phyloP scores from a whole-genome alignment of 305 asterid species.

The Fraxinus platypoda region DNA sequence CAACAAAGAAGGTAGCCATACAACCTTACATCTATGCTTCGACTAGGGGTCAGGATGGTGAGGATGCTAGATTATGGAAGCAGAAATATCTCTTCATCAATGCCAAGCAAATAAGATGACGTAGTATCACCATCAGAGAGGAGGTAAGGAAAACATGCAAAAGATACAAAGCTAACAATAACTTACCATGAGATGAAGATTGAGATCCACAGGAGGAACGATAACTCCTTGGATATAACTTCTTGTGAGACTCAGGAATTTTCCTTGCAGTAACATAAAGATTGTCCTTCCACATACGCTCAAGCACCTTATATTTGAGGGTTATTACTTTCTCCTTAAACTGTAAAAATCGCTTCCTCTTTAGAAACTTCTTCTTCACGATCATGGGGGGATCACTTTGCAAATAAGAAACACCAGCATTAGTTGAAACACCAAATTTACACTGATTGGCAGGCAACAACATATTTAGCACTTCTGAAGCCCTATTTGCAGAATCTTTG shows the following conservation, averaged over 20 bases:
- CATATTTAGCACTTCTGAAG: constrained; percentile 56
- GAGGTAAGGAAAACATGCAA: background rate
- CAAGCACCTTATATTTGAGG: constrained; percentile 70
- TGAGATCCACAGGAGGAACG: constrained; percentile 60
- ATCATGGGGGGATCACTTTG: constrained; percentile 28
- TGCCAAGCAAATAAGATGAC: background rate
- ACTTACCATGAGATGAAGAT: constrained; percentile 50
- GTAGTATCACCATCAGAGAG: background rate
- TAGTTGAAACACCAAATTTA: constrained; percentile 42
- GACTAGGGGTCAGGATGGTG: background rate
- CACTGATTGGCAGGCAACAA: constrained; percentile 47
- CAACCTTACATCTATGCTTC: background rate
- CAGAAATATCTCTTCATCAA: background rate
- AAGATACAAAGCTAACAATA: constrained; percentile 9
- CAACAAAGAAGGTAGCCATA: background rate
- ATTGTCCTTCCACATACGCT: constrained; percentile 82
- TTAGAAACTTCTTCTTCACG: constrained; percentile 48
- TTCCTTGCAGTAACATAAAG: constrained; percentile 54
- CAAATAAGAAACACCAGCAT: constrained; percentile 26
- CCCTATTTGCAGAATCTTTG: constrained; percentile 42
- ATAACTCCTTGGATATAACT: constrained; percentile 50
- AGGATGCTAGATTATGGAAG: background rate
- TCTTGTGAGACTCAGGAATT: constrained; percentile 75
- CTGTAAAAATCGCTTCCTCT: constrained; percentile 48
- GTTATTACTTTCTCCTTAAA: constrained; percentile 67